Conservation (phyloP, 345 rosid species). For the Litchi chinensis region DNA sequence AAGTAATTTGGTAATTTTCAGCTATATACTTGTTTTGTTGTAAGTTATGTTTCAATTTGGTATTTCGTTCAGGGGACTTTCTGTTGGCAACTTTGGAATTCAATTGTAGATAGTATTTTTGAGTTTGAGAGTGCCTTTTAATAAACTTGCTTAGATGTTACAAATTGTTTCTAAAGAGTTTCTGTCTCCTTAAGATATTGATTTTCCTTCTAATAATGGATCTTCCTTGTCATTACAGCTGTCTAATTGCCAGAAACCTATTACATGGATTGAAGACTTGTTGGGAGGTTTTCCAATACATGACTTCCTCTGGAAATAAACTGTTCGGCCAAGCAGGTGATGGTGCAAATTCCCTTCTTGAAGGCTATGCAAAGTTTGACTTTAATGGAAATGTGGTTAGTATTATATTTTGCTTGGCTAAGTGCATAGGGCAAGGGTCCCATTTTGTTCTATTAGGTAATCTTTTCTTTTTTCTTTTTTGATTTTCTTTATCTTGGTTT, state of each 20-base stretch:
- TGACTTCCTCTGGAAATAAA: constrained; percentile 69
- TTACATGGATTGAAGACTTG: constrained; percentile 90
- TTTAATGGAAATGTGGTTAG: constrained; percentile 73
- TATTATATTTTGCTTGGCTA: constrained; percentile 10
- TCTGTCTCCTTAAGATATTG: constrained; percentile 4
- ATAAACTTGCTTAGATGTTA: not conserved
- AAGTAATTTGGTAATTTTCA: not conserved
- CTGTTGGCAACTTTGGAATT: constrained; percentile 8
- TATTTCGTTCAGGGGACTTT: not conserved
- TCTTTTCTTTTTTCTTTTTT: not conserved
- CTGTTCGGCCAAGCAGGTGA: constrained; percentile 62
- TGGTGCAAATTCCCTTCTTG: constrained; percentile 63
- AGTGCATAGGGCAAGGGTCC: not conserved
- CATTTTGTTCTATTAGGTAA: constrained; percentile 6
- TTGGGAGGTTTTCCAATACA: constrained; percentile 86
- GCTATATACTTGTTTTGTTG: not conserved
- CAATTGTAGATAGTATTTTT: not conserved
- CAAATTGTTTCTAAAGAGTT: not conserved
- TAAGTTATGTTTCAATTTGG: not conserved
- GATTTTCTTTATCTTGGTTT: not conserved
- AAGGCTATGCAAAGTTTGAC: constrained; percentile 85
- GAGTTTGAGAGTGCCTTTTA: not conserved
- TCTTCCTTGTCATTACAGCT: constrained; percentile 51
- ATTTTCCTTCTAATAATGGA: constrained; percentile 18
- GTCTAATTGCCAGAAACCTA: constrained; percentile 91